phyloP scores from a whole-genome alignment of 176 grass and related monocot species.

The Aegilops longissima region DNA sequence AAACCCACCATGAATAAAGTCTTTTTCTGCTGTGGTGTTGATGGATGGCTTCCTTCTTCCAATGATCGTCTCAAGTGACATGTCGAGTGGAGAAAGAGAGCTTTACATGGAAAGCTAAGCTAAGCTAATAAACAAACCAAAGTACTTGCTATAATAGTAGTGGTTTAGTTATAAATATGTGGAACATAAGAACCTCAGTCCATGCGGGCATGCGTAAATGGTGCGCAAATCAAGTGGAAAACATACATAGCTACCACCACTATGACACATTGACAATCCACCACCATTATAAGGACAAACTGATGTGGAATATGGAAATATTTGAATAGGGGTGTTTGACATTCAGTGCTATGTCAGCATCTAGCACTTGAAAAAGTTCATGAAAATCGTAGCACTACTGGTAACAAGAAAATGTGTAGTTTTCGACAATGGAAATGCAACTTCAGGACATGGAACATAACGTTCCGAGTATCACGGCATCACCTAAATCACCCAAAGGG shows the following conservation, averaged over 20 bases:
- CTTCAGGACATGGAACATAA: too few species aligned
- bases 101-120: constrained; percentile 28
- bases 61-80: constrained; percentile 9
- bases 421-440: too few species aligned
- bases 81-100: neutral
- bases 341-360: too few species aligned
- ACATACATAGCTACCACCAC: constrained; percentile 19
- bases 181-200: constrained; percentile 11
- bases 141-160: neutral
- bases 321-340: too few species aligned
- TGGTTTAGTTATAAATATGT: constrained; percentile 21
- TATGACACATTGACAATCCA: neutral
- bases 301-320: neutral
- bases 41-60: neutral
- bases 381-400: too few species aligned
- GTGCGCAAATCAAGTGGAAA: constrained; percentile 17
- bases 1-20: too few species aligned
- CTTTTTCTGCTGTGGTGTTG: neutral
- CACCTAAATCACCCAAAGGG: neutral
- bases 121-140: neutral
- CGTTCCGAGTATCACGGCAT: too few species aligned
- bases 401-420: too few species aligned
- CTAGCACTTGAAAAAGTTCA: too few species aligned
- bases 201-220: neutral
- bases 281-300: neutral